phyloP scores from a whole-genome alignment of 306 rosid species.

The Rosa lucieae region DNA sequence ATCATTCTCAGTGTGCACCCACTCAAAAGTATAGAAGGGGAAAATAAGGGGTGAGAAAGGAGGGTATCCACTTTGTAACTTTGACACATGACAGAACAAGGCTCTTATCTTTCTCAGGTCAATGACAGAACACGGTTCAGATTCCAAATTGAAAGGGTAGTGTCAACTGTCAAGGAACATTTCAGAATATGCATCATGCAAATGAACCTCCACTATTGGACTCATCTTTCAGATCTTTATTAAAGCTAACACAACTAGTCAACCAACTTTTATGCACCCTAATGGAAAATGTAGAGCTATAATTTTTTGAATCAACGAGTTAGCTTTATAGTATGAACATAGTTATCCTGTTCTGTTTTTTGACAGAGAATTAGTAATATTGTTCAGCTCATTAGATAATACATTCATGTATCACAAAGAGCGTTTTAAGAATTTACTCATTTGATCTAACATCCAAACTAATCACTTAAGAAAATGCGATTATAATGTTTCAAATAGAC shows the following conservation, averaged over 20 bases:
- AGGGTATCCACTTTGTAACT: not conserved
- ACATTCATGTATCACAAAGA: no score
- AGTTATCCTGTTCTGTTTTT: no score
- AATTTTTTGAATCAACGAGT: not conserved
- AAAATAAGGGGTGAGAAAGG: not conserved
- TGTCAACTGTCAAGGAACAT: not conserved
- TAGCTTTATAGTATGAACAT: not conserved
- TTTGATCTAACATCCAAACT: no score
- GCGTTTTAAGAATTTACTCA: no score
- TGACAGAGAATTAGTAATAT: no score
- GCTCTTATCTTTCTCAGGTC: not conserved
- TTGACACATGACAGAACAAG: not conserved
- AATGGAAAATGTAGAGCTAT: not conserved
- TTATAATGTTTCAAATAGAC: no score
- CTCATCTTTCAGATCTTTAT: not conserved
- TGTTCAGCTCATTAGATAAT: no score
- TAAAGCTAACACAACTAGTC: not conserved
- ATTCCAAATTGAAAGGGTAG: slow-evolving; percentile 11
- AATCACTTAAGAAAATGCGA: no score
- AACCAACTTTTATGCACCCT: not conserved
- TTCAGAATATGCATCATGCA: slow-evolving; percentile 7
- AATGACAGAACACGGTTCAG: slow-evolving; percentile 14
- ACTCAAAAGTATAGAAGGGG: not conserved
- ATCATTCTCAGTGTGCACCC: not conserved
- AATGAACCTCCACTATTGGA: not conserved